These are phyloP conservation scores for Penium margaritaceum DNA, from an alignment of 139 green algal species.

Conservation along the genomic window DNA sequence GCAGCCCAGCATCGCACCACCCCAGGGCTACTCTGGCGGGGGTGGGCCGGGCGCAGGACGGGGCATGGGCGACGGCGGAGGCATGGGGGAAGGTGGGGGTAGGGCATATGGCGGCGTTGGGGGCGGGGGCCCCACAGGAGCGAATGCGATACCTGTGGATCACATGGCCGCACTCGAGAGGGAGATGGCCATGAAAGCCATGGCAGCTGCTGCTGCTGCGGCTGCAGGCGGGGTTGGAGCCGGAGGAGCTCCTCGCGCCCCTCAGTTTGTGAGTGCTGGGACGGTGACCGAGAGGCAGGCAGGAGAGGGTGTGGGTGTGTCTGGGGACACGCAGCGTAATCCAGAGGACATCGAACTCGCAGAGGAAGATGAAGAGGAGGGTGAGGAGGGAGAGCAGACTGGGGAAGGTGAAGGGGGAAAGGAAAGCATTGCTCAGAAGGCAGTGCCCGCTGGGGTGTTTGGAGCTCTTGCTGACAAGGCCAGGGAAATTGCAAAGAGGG, in stretches of 20 bases:
- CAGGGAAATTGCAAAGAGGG: slow-evolving; percentile 6
- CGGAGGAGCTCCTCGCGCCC: slow-evolving; percentile 18
- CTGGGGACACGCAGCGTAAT: slow-evolving; percentile 55
- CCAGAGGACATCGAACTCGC: slow-evolving; percentile 80
- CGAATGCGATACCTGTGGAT: too few relatives aligned
- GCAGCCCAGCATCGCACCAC: slow-evolving; percentile 1
- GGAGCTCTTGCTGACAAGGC: slow-evolving; percentile 49
- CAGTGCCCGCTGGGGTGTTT: slow-evolving; percentile 75
- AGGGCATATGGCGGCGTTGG: neutral
- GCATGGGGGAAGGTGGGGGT: neutral
- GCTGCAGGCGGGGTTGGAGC: slow-evolving; percentile 20
- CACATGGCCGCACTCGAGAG: slow-evolving; percentile 76
- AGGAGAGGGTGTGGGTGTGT: neutral
- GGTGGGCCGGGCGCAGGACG: neutral
- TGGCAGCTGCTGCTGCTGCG: slow-evolving; percentile 22
- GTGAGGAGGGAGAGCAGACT: slow-evolving; percentile 7
- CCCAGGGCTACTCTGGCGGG: slow-evolving; percentile 31
- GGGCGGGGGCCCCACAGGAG: too few relatives aligned
- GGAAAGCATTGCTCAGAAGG: slow-evolving; percentile 57
- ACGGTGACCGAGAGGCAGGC: slow-evolving; percentile 5
- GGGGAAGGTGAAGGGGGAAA: neutral
- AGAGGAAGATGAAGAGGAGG: slow-evolving; percentile 43
- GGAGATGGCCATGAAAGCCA: too few relatives aligned
- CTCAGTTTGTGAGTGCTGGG: slow-evolving; percentile 35
- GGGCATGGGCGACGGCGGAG: slow-evolving; percentile 42